Base-by-base conservation (phyloP, 768 basidiomycete genomes). In the Boletellus emodensis region DNA sequence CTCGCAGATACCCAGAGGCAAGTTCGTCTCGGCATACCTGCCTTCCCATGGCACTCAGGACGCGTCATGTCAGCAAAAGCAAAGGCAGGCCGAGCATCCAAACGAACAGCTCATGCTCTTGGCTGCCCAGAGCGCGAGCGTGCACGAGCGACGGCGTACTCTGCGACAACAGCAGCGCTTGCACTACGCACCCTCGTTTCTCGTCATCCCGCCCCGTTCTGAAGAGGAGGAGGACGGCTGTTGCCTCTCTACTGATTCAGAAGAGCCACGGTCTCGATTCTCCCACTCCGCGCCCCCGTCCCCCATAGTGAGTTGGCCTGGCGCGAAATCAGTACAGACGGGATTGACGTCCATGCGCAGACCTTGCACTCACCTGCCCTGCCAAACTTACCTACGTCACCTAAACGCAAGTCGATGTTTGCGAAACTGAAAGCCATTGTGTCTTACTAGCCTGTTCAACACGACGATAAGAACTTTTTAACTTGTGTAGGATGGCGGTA, bases 251-350 rank as follows among this genome's bases (percentile, higher is more conserved):
- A 3, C 26, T 12, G 49, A 40, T 4, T 63, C 54, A 1, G 57
- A 58, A 22, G 55, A 61, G 20, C 61, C 61, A 32, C 53, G 51
- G 7, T 62, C 61, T 26, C 58, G 61, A 7, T 62, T 62, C 30
- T 62, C 61, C 35, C 43, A 51, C 37, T 62, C 61, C 3, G 35
- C 20, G 24, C 32, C 61, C 1, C 6, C 55, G 9, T 55, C 55
- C 4, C 53, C 61, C 11, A 35, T 44, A 30, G 61, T 62, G 51
- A 61, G 61, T 52, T 3, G 20, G 18, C 9, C 22, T 12, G 8
- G 15, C 5, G 15, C 30, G 30, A 30, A 0, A 36, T 18, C 1
- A 6, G 13, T 26, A 13, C 13, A 35, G 17, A 32, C 22, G 3
- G 5, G n/a, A 17, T 37, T 42, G 35, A 50, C 11, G 14, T 24